Evolutionary conservation across 2,329 filamentous ascomycete species (phyloP).

Genomic region (Aspergillus japonicus): DNA sequence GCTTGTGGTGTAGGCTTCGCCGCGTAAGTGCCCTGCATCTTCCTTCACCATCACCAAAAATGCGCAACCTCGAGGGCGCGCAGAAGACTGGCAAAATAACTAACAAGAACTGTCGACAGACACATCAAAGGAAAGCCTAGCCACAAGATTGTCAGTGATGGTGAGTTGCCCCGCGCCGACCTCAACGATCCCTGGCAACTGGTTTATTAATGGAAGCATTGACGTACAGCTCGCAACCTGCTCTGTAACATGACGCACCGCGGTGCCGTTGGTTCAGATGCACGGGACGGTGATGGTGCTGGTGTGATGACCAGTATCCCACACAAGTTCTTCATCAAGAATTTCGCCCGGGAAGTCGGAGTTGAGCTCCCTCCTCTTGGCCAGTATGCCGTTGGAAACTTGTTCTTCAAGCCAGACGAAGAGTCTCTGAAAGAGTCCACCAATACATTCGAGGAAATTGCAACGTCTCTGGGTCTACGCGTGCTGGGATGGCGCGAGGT

Average conservation of each 20-base stretch:
- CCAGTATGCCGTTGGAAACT: slow-evolving; percentile 94
- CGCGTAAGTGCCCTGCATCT: slow-evolving; percentile 62
- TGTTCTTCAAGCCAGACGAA: slow-evolving; percentile 97
- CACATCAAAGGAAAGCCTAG: slow-evolving; percentile 96
- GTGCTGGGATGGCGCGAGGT: slow-evolving; percentile 96
- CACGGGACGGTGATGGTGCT: slow-evolving; percentile 94
- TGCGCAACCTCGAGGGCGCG: background rate
- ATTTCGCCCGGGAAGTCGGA: slow-evolving; percentile 88
- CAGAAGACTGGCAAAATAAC: slow-evolving; percentile 6
- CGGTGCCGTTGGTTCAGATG: slow-evolving; percentile 95
- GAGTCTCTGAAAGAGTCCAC: slow-evolving; percentile 88
- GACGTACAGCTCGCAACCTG: slow-evolving; percentile 71
- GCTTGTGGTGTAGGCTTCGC: slow-evolving; percentile 99
- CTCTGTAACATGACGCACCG: slow-evolving; percentile 99
- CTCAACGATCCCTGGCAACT: background rate
- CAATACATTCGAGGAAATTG: slow-evolving; percentile 89
- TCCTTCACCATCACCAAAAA: background rate
- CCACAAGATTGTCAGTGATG: slow-evolving; percentile 99
- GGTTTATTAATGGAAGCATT: slow-evolving; percentile 32
- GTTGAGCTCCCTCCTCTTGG: slow-evolving; percentile 83
- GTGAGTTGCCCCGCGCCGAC: slow-evolving; percentile 51
- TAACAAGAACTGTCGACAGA: slow-evolving; percentile 49
- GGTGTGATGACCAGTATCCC: slow-evolving; percentile 99
- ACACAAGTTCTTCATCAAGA: slow-evolving; percentile 97
- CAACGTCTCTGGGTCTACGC: slow-evolving; percentile 79